These are phyloP conservation scores for Teunomyces gatunensis DNA, from an alignment of 805 yeast species.

Conservation along the genomic window DNA sequence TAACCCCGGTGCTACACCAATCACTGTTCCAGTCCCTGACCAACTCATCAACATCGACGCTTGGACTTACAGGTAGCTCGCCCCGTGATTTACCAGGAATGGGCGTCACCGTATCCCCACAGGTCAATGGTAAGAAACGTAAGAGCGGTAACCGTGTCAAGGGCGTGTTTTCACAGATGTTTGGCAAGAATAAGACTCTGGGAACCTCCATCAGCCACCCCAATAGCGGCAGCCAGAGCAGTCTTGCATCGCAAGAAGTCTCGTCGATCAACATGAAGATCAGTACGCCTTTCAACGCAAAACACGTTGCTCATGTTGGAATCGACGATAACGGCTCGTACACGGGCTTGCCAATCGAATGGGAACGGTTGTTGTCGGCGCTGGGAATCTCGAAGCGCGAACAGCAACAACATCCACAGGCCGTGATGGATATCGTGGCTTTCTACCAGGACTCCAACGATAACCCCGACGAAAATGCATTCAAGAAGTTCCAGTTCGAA, in stretches of 20 bases:
- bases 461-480: slow-evolving; percentile 42
- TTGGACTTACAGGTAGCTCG: slow-evolving; percentile 9
- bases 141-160: slow-evolving; percentile 53
- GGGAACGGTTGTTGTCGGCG: slow-evolving; percentile 80
- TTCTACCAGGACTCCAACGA: slow-evolving; percentile 66
- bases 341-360: slow-evolving; percentile 89
- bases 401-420: slow-evolving; percentile 89
- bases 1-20: slow-evolving; percentile 29
- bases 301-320: slow-evolving; percentile 92
- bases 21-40: slow-evolving; percentile 10
- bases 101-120: slow-evolving; percentile 11
- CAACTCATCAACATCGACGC: slow-evolving; percentile 14
- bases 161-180: slow-evolving; percentile 57
- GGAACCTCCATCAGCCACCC: slow-evolving; percentile 6
- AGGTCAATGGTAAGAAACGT: slow-evolving; percentile 18
- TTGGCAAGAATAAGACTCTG: slow-evolving; percentile 32
- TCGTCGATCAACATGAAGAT: slow-evolving; percentile 52
- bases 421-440: slow-evolving; percentile 86
- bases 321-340: slow-evolving; percentile 84
- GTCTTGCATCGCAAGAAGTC: slow-evolving; percentile 10
- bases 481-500: slow-evolving; percentile 40
- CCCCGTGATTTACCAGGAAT: slow-evolving; percentile 26
- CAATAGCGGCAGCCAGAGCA: slow-evolving; percentile 7
- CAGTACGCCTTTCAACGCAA: slow-evolving; percentile 88
- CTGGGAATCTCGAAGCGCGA: slow-evolving; percentile 88